Evolutionary conservation across 192 early-diverging fungal genomes (phyloP), one percentile per base, ranked within the genome.

Genomic region (Gaertneriomyces sp.): DNA sequence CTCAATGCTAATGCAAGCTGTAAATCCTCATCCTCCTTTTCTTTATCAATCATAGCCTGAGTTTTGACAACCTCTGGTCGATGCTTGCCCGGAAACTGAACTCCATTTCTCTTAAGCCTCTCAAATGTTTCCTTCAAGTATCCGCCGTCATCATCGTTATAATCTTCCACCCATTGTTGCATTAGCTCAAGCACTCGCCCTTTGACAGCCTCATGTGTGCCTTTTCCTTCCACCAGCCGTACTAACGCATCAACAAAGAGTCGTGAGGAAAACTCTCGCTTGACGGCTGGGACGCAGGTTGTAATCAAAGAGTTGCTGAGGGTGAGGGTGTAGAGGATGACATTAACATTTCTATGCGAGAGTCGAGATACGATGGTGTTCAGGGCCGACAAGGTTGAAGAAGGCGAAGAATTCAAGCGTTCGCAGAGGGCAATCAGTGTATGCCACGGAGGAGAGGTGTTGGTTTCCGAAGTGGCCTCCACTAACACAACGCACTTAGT

Each of bases 11-110:
- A 70, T 17, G 96, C 96, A 51, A 95, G 71, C 75, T 98, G 90
- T 52, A 95, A 69, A 44, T 98, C 93, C 20, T 98, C 96, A 63
- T 95, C 92, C 72, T 98, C 95, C 63, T 95, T 92, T 64, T 92
- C 87, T 61, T 87, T 90, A 45, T 91, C 90, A n/a, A 86, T 60
- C 42, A 92, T 66, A 14, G 66, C 58, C 45, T 60, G 62, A n/a
- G 69, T 76, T 42, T 71, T 68, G n/a, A 70, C 74, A 8, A 64
- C 42, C 6, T 76, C 74, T 5, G 74, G 73, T 63, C 75, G 68
- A 53, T 71, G 66, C 16, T 74, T 66, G 8, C 25, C 38, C 7
- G 74, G 78, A 52, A 76, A 79, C 62, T 52, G 53, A 61, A 69
- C 33, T 33, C 25, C 25, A 33, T 33, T 33, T 33, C 25, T 33